These are phyloP conservation scores for Letharia lupina DNA, from an alignment of 495 filamentous ascomycete genomes.

Conservation along the genomic window DNA sequence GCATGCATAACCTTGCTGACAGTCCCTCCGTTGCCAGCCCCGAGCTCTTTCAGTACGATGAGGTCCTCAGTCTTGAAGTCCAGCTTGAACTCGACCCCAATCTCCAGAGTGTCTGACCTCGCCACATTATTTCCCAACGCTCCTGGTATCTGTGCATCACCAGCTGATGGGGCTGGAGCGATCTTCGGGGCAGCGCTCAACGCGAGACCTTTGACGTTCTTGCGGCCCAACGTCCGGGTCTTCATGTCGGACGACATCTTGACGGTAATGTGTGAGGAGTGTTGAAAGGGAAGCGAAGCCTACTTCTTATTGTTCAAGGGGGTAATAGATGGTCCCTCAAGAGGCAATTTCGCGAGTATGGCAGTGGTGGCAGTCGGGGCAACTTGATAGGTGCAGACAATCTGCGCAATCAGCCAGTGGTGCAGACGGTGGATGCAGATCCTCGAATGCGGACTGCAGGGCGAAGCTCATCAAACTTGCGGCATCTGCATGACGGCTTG, in stretches of 20 bases:
- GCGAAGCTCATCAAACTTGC: not conserved
- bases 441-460: not conserved
- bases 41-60: conserved; percentile 86
- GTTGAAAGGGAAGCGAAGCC: not conserved
- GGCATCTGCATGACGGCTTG: not conserved
- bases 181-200: conserved; percentile 61
- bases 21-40: conserved; percentile 92
- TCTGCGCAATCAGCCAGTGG: conserved; percentile 5
- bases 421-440: not conserved
- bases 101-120: conserved; percentile 76
- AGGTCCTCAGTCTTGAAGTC: conserved; percentile 89
- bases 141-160: conserved; percentile 51
- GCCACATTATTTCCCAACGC: conserved; percentile 54
- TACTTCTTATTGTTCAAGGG: not conserved
- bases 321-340: not conserved
- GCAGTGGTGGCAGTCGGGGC: conserved; percentile 1
- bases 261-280: not conserved
- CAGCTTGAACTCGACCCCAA: conserved; percentile 91
- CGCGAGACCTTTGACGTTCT: conserved; percentile 94
- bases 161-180: conserved; percentile 46
- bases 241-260: conserved; percentile 80
- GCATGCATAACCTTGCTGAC: conserved; percentile 96
- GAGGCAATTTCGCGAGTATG: not conserved
- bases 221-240: conserved; percentile 87
- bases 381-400: conserved; percentile 1